Percentiles rank a stretch among this genome's conserved stretches.
phyloP scores from a whole-genome alignment of 2,329 filamentous ascomycete species.

The Colletotrichum nymphaeae region DNA sequence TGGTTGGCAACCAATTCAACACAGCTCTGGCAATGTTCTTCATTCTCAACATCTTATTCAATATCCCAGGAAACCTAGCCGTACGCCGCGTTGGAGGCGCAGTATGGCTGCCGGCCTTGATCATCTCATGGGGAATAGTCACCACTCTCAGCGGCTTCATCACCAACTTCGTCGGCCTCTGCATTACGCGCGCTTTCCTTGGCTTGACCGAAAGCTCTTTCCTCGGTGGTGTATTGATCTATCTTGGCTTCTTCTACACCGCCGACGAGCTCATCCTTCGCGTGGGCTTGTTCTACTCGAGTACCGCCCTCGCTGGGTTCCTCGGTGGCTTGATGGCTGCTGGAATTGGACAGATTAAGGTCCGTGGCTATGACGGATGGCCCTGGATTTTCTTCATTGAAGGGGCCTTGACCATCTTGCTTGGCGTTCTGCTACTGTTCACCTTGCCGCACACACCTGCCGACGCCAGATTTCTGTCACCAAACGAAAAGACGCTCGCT shows the following conservation, averaged over 20 bases:
- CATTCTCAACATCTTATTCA: constrained; percentile 39
- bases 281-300: constrained; percentile 40
- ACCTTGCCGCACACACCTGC: constrained; percentile 31
- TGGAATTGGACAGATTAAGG: constrained; percentile 21
- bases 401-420: constrained; percentile 24
- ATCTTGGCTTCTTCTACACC: constrained; percentile 42
- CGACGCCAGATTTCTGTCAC: constrained; percentile 26
- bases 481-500: constrained; percentile 4
- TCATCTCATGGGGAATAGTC: constrained; percentile 39
- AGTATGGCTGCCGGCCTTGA: constrained; percentile 35
- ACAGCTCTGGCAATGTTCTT: constrained; percentile 40
- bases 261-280: constrained; percentile 39
- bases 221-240: constrained; percentile 39
- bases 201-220: constrained; percentile 40
- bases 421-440: constrained; percentile 1
- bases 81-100: constrained; percentile 39
- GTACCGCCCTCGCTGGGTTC: constrained; percentile 31
- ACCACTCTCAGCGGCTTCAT: constrained; percentile 39
- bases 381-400: constrained; percentile 38
- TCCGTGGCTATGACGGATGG: constrained; percentile 30
- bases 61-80: constrained; percentile 40
- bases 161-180: constrained; percentile 38
- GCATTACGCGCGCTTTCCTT: constrained; percentile 38
- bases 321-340: constrained; percentile 32
- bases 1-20: constrained; percentile 35